A percentile compares a stretch with the other conserved stretches of the same genome.
phyloP scores from a whole-genome alignment of 805 yeast genomes.

The Saturnispora sanitii region DNA sequence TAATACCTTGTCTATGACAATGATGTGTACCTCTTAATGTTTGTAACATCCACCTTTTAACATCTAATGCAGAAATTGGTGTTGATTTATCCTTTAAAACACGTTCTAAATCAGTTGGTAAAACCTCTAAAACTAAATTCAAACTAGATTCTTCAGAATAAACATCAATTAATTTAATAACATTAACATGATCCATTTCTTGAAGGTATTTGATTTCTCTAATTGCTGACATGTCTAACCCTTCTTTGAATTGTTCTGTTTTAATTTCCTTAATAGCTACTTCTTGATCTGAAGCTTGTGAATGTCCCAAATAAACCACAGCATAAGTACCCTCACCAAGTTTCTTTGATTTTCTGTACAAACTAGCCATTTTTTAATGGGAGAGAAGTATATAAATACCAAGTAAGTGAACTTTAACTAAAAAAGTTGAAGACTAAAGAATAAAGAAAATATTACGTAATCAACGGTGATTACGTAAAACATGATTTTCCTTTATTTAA shows the following conservation, averaged over 20 bases:
- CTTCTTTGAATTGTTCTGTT: conserved; percentile 89
- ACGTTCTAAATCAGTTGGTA: conserved; percentile 88
- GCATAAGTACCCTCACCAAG: conserved; percentile 99
- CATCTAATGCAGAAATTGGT: conserved; percentile 75
- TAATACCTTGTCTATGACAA: conserved; percentile 81
- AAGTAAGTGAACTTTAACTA: too few species aligned
- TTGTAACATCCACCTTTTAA: conserved; percentile 92
- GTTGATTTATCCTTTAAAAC: conserved; percentile 71
- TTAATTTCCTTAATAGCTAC: conserved; percentile 95
- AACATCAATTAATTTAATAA: conserved; percentile 84
- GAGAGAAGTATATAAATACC: too few species aligned
- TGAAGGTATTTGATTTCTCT: conserved; percentile 84
- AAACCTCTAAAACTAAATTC: conserved; percentile 83
- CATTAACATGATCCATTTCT: conserved; percentile 68
- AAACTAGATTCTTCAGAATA: conserved; percentile 53
- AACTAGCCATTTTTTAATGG: conserved; percentile 3
- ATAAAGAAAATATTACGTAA: too few species aligned
- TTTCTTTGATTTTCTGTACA: conserved; percentile 51
- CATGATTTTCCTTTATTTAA: too few species aligned
- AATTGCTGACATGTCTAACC: conserved; percentile 95
- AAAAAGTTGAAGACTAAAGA: too few species aligned
- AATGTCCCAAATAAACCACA: conserved; percentile 80
- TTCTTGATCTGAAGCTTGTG: conserved; percentile 40
- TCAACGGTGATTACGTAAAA: too few species aligned
- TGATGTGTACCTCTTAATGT: conserved; percentile 90